phyloP scores from a whole-genome alignment of 192 early-diverging fungal species.

The Coemansia sp. region DNA sequence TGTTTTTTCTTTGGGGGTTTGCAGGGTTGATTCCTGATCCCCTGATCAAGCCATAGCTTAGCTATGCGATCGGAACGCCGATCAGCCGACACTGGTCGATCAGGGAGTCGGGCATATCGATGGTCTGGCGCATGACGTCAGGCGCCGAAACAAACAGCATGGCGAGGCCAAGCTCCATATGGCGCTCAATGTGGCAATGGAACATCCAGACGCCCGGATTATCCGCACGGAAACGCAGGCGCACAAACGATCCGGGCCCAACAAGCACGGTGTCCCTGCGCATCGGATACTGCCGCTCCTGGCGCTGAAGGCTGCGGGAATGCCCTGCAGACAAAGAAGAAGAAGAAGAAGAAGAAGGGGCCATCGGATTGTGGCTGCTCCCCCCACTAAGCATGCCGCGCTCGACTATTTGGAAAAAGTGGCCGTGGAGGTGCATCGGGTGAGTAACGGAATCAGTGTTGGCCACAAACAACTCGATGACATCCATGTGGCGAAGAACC shows the following conservation, averaged over 20 bases:
- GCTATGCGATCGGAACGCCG: slow-evolving; percentile 43
- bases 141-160: slow-evolving; percentile 71
- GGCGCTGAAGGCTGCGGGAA: background rate
- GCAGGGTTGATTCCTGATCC: too few species aligned
- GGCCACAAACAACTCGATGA: slow-evolving; percentile 66
- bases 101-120: slow-evolving; percentile 54
- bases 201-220: slow-evolving; percentile 85
- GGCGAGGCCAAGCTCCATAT: slow-evolving; percentile 70
- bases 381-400: slow-evolving; percentile 57
- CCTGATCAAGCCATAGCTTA: too few species aligned
- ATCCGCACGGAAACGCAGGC: slow-evolving; percentile 72
- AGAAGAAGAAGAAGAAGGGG: too few species aligned
- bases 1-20: too few species aligned
- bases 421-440: slow-evolving; percentile 83
- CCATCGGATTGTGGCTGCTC: background rate
- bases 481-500: slow-evolving; percentile 62
- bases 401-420: slow-evolving; percentile 77
- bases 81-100: slow-evolving; percentile 62
- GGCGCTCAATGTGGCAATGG: slow-evolving; percentile 74
- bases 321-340: too few species aligned
- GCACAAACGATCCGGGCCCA: slow-evolving; percentile 57
- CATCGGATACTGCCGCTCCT: slow-evolving; percentile 36
- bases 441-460: slow-evolving; percentile 73
- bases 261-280: slow-evolving; percentile 74
- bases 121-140: slow-evolving; percentile 55